These are phyloP conservation scores for Cynanchum wilfordii DNA, from an alignment of 257 asterid species.

Conservation along the genomic window DNA sequence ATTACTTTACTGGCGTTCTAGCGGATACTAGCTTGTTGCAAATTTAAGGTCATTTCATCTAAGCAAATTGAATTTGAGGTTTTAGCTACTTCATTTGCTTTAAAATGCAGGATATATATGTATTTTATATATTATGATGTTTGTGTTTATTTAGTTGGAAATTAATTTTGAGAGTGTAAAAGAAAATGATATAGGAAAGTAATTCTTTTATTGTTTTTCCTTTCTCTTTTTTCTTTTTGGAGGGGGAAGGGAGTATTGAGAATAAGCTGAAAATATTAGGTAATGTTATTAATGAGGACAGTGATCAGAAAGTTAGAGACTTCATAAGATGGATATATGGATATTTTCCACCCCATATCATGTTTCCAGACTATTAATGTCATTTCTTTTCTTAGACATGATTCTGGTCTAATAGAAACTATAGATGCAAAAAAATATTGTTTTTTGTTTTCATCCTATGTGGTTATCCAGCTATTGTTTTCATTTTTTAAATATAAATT, in stretches of 20 bases:
- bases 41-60: neutral
- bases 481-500: neutral
- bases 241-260: neutral
- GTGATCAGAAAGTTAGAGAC: neutral
- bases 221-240: too few species aligned
- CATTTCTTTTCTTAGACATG: neutral
- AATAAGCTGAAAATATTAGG: neutral
- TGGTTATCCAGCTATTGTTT: neutral
- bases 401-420: neutral
- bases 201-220: neutral
- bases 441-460: neutral
- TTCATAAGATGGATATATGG: neutral
- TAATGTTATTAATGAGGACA: neutral
- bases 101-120: neutral
- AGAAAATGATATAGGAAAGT: neutral
- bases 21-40: neutral
- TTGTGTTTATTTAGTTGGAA: neutral
- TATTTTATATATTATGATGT: neutral
- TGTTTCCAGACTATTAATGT: neutral
- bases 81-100: neutral
- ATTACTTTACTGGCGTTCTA: conserved; percentile 4
- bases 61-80: neutral
- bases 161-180: neutral
- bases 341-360: neutral
- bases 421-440: neutral